Percentiles rank a stretch among this genome's conserved stretches.
These are phyloP conservation scores for Aristolochia fimbriata DNA, from an alignment of 164 flowering plant species.

Conservation along the genomic window DNA sequence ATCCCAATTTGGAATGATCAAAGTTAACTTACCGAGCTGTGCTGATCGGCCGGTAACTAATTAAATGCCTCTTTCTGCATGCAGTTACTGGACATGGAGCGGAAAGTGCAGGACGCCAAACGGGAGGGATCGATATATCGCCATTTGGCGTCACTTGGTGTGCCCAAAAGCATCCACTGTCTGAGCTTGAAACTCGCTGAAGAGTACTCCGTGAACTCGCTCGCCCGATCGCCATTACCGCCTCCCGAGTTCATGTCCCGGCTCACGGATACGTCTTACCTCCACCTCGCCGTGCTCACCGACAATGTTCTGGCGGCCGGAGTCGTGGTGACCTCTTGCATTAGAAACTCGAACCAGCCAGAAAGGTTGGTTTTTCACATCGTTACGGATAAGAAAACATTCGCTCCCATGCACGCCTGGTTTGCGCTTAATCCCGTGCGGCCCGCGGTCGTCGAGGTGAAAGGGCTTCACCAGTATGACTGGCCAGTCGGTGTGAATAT, in stretches of 20 bases:
- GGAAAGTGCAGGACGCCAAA: constrained; percentile 32
- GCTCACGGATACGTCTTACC: constrained; percentile 41
- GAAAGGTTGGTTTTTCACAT: constrained; percentile 61
- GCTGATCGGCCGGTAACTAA: neutral
- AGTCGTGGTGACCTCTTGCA: constrained; percentile 48
- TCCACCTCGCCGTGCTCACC: constrained; percentile 53
- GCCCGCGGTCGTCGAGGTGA: constrained; percentile 60
- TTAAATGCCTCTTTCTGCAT: neutral
- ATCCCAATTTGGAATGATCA: neutral
- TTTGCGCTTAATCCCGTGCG: constrained; percentile 41
- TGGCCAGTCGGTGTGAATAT: constrained; percentile 49
- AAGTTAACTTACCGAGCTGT: neutral
- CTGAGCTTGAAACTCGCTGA: constrained; percentile 51
- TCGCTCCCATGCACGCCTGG: constrained; percentile 77
- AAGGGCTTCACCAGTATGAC: constrained; percentile 67
- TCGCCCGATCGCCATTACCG: constrained; percentile 54
- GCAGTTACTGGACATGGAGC: constrained; percentile 55
- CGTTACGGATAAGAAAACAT: constrained; percentile 74
- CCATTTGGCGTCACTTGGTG: constrained; percentile 61
- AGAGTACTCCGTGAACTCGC: constrained; percentile 56
- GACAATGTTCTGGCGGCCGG: constrained; percentile 76
- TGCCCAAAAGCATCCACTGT: constrained; percentile 63
- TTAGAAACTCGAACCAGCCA: constrained; percentile 34
- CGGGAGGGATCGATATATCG: constrained; percentile 41
- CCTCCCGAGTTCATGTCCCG: constrained; percentile 40